Evolutionary conservation across 169 alveolate genomes (phyloP).

Genomic region (Cryptosporidium ubiquitum): DNA sequence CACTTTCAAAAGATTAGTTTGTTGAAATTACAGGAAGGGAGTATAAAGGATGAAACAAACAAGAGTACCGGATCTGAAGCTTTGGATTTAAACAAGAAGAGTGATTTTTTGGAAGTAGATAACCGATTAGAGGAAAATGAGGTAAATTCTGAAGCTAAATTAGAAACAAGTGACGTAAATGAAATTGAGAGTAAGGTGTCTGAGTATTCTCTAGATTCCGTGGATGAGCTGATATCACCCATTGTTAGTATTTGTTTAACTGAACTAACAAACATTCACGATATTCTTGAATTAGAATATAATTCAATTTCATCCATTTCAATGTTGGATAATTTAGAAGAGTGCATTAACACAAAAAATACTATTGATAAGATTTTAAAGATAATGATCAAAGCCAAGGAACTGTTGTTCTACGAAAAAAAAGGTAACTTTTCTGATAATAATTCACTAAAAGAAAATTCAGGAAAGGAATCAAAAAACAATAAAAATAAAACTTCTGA

Average conservation of each 20-base stretch:
- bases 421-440: background rate
- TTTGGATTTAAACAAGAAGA: background rate
- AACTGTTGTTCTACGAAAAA: background rate
- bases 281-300: slow-evolving; percentile 19
- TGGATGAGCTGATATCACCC: slow-evolving; percentile 6
- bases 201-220: background rate
- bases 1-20: background rate
- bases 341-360: slow-evolving; percentile 29
- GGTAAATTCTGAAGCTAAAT: background rate
- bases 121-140: background rate
- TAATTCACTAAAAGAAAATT: background rate
- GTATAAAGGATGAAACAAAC: background rate
- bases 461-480: background rate
- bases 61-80: background rate
- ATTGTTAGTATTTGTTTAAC: slow-evolving; percentile 23
- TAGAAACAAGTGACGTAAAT: background rate
- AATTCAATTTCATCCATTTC: slow-evolving; percentile 45
- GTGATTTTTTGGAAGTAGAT: background rate
- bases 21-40: background rate
- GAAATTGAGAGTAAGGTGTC: background rate
- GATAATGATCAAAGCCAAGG: slow-evolving; percentile 38
- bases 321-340: slow-evolving; percentile 33
- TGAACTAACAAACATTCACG: slow-evolving; percentile 18
- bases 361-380: slow-evolving; percentile 26
- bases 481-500: slow-evolving; percentile 11